phyloP scores from a whole-genome alignment of 2,329 filamentous ascomycete species.

The Rutstroemia sp. region DNA sequence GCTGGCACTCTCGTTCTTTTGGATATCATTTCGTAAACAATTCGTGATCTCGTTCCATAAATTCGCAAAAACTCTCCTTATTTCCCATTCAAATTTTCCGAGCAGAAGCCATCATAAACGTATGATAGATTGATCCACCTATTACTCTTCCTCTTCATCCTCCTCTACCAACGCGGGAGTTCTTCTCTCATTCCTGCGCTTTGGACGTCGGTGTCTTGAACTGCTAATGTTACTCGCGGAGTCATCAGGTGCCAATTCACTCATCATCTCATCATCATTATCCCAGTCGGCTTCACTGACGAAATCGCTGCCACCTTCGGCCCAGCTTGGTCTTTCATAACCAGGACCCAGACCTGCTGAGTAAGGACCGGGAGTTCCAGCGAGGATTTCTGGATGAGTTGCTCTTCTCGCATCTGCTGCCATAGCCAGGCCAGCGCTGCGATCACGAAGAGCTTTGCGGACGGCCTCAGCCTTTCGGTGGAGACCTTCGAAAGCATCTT shows the following conservation, averaged over 20 bases:
- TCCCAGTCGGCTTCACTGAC: conserved; percentile 33
- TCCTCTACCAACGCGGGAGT: conserved; percentile 69
- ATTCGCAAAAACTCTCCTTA: not conserved
- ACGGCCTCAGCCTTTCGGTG: conserved; percentile 79
- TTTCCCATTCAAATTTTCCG: not conserved
- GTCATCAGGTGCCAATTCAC: conserved; percentile 67
- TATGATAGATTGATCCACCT: not conserved
- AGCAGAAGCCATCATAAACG: not conserved
- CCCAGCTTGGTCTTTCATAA: conserved; percentile 27
- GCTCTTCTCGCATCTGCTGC: conserved; percentile 25
- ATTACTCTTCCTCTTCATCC: conserved; percentile 48
- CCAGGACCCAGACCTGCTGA: conserved; percentile 27
- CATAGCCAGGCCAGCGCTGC: conserved; percentile 62
- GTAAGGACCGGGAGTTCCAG: conserved; percentile 34
- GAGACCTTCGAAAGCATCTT: conserved; percentile 90
- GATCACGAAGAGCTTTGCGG: conserved; percentile 70
- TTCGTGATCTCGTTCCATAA: conserved; percentile 9
- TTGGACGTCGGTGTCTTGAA: conserved; percentile 58
- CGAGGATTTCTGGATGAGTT: conserved; percentile 29
- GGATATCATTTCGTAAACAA: conserved; percentile 13
- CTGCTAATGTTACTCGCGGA: conserved; percentile 75
- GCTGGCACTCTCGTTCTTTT: conserved; percentile 1
- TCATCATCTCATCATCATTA: conserved; percentile 41
- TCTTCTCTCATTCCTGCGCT: conserved; percentile 59
- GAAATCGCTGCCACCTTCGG: conserved; percentile 38